A percentile compares a stretch with the other conserved stretches of the same genome.
Evolutionary conservation across 1,139 yeast genomes (phyloP).

Genomic region (Saccharomyces hybrid): DNA sequence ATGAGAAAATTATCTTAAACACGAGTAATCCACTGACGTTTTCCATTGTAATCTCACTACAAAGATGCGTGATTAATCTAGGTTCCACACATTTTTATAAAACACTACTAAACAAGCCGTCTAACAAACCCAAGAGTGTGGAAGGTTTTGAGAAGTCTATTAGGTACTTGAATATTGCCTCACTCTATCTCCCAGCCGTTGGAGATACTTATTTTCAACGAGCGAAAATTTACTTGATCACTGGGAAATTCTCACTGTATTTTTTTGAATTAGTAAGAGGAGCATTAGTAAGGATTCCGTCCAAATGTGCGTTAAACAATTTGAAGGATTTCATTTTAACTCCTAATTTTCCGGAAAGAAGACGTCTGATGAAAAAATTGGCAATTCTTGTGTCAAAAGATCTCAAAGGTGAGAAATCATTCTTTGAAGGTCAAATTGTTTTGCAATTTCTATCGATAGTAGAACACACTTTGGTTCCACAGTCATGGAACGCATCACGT

Average conservation of each 20-base stretch:
- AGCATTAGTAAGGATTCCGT: conserved; percentile 30
- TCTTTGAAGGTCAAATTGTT: neutral
- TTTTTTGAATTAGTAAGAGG: conserved; percentile 53
- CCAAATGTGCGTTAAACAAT: neutral
- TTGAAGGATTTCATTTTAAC: neutral
- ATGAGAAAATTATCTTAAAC: neutral
- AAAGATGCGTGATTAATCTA: conserved; percentile 47
- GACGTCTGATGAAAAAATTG: neutral
- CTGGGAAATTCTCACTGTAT: conserved; percentile 36
- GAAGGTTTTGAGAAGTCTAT: conserved; percentile 40
- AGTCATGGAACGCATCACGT: neutral
- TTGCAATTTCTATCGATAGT: neutral
- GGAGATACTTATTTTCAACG: conserved; percentile 57
- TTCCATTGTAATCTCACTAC: conserved; percentile 42
- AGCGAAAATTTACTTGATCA: conserved; percentile 46
- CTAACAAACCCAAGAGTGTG: conserved; percentile 33
- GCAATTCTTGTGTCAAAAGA: neutral
- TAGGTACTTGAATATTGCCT: conserved; percentile 45
- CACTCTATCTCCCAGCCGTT: conserved; percentile 51
- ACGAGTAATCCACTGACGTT: conserved; percentile 28
- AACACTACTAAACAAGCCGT: conserved; percentile 39
- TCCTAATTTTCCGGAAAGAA: neutral
- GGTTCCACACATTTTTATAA: conserved; percentile 58
- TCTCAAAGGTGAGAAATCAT: neutral
- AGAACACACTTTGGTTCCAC: neutral